Evolutionary conservation across 1,284 basidiomycete genomes (phyloP), one percentile per base, ranked within the genome.

Genomic region (Puccinia hordei): DNA sequence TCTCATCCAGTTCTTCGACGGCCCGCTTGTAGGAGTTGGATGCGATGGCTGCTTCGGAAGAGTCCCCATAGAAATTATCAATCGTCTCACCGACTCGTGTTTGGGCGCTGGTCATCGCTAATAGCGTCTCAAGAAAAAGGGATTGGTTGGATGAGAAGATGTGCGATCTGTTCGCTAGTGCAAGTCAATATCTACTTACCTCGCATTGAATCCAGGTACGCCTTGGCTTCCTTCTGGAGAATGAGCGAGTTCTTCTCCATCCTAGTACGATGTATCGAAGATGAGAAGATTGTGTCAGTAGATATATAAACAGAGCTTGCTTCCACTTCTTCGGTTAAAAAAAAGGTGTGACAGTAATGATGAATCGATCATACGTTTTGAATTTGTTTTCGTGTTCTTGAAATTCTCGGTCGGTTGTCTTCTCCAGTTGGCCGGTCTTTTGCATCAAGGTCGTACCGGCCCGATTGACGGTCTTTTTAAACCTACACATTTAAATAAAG

Each of bases 351-450:
- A 38, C 19, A 24, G 30, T 59, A 22, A n/a, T 22, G 38, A 55
- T 69, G 13, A 19, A 61, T 27, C 44, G 33, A 51, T 13, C 44
- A 86, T 87, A 95, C 92, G 89, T 90, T 87, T 91, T 90, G 88
- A 91, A 99, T 85, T 94, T 94, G 71, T 90, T 89, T 85, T 97
- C 94, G 86, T 98, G 94, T 81, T 96, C 92, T 44, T 91, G 89
- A 85, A 98, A 99, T 85, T 98, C 95, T 80, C 92, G 88, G 87
- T 99, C 96, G 38, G 98, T 90, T 0, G 96, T 99, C 44, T 94
- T 89, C 85, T 99, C 96, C 81, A 99, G 93, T 87, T 98, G 95
- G 81, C 95, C 95, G 0, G 95, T 98, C 90, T 96, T 96, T 88
- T 96, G 94, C 86, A 95, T 90, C 83, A 91, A 88, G 84, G 94